Percentiles rank a stretch among this genome's conserved stretches.
Evolutionary conservation across 306 rosid species (phyloP).

Genomic region (Cucumis melo): DNA sequence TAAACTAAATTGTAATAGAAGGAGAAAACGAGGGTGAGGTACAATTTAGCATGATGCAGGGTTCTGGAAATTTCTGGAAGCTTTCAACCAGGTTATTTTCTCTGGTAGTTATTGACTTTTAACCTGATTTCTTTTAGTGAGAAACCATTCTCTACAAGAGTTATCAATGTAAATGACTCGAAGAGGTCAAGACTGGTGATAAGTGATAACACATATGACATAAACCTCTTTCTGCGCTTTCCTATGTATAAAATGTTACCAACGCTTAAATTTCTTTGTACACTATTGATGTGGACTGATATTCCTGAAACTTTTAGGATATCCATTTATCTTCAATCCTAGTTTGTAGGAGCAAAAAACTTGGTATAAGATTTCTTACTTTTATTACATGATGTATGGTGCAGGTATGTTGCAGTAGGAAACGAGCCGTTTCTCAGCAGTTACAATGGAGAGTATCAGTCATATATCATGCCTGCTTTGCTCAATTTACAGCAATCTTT

Average conservation of each 20-base stretch:
- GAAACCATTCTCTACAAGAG: background rate
- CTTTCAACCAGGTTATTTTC: background rate
- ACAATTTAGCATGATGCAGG: background rate
- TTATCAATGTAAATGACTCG: background rate
- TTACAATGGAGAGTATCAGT: slow-evolving; percentile 63
- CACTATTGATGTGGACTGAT: background rate
- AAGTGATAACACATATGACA: background rate
- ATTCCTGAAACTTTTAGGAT: background rate
- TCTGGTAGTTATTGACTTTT: background rate
- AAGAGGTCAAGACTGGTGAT: background rate
- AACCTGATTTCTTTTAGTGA: background rate
- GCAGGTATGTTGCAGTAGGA: slow-evolving; percentile 86
- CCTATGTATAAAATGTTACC: background rate
- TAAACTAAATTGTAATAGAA: background rate
- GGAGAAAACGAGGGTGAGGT: background rate
- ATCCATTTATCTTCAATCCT: background rate
- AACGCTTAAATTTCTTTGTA: background rate
- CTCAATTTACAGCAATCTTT: slow-evolving; percentile 80
- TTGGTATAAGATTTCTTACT: background rate
- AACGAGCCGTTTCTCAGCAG: slow-evolving; percentile 88
- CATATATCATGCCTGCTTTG: slow-evolving; percentile 62
- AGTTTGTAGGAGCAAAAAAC: background rate
- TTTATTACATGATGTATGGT: slow-evolving; percentile 1
- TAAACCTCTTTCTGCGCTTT: background rate
- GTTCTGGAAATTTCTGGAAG: background rate